A percentile compares a stretch with the other conserved stretches of the same genome.
These are phyloP conservation scores for Rubia tinctorum DNA, from an alignment of 305 asterid species.

Conservation along the genomic window DNA sequence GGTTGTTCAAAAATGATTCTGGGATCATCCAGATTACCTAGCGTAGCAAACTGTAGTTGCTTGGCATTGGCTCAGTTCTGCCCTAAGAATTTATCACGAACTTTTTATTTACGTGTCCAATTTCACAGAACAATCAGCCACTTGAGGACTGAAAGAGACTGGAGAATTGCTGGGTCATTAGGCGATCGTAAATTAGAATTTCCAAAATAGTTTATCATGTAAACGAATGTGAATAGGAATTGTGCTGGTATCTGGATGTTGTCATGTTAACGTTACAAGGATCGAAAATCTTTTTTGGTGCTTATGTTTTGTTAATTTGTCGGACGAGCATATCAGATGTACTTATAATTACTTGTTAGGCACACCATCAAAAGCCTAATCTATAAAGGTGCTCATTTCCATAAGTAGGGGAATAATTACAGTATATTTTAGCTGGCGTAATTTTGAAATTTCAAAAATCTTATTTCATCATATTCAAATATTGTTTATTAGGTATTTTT, in stretches of 20 bases:
- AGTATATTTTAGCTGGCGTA: no score
- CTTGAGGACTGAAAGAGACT: conserved; percentile 26
- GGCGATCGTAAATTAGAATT: conserved; percentile 20
- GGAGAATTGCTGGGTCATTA: conserved; percentile 34
- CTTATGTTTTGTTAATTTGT: neutral
- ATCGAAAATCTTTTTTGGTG: neutral
- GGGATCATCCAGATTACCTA: conserved; percentile 9
- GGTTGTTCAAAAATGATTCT: neutral
- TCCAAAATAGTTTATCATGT: conserved; percentile 1
- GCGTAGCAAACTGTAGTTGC: conserved; percentile 15
- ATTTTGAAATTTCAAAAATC: no score
- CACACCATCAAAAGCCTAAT: no score
- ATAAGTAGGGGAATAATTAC: no score
- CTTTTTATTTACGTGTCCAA: neutral
- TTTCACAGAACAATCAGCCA: conserved; percentile 21
- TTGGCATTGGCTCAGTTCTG: neutral
- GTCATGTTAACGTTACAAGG: conserved; percentile 11
- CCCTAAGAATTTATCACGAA: neutral
- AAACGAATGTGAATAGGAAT: conserved; percentile 42
- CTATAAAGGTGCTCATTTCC: no score
- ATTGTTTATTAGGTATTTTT: no score
- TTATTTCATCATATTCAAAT: no score
- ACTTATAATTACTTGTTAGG: no score
- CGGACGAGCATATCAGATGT: no score
- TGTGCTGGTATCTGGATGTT: conserved; percentile 14